Conservation (phyloP, 805 yeast genomes). For the Pichia cabralensis region DNA sequence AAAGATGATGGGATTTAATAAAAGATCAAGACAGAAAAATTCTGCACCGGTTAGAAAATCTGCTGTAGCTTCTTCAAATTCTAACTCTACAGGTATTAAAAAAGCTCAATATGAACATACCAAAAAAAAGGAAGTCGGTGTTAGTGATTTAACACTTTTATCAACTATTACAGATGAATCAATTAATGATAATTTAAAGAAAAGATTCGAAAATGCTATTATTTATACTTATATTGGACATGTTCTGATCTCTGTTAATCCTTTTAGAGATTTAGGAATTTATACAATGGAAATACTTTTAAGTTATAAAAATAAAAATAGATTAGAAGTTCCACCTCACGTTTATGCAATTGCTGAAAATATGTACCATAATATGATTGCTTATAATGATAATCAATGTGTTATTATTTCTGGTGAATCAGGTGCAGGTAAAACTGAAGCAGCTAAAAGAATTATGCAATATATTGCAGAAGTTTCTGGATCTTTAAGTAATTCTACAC, state of each 20-base stretch:
- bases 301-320: slow-evolving; percentile 79
- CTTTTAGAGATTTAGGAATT: slow-evolving; percentile 92
- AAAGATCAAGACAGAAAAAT: slow-evolving; percentile 52
- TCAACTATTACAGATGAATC: slow-evolving; percentile 86
- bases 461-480: slow-evolving; percentile 88
- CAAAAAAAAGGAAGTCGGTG: slow-evolving; percentile 97
- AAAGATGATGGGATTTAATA: slow-evolving; percentile 12
- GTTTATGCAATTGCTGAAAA: slow-evolving; percentile 96
- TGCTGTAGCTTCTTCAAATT: slow-evolving; percentile 36
- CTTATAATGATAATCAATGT: slow-evolving; percentile 91
- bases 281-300: slow-evolving; percentile 72
- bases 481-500: slow-evolving; percentile 45
- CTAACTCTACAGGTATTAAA: slow-evolving; percentile 45
- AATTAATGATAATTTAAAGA: slow-evolving; percentile 83
- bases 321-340: slow-evolving; percentile 96
- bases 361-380: slow-evolving; percentile 91
- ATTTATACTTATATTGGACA: slow-evolving; percentile 93
- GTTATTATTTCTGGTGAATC: slow-evolving; percentile 96
- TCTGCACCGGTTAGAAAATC: slow-evolving; percentile 23
- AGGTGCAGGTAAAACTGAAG: slow-evolving; percentile 98
- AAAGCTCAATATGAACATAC: slow-evolving; percentile 85
- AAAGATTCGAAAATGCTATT: slow-evolving; percentile 79
- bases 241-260: slow-evolving; percentile 91
- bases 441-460: slow-evolving; percentile 96
- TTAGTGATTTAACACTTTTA: slow-evolving; percentile 82